A percentile compares a stretch with the other conserved stretches of the same genome.
These are phyloP conservation scores for Aspergillus oerlinghausenensis DNA, from an alignment of 2,329 filamentous ascomycete species.

Conservation along the genomic window DNA sequence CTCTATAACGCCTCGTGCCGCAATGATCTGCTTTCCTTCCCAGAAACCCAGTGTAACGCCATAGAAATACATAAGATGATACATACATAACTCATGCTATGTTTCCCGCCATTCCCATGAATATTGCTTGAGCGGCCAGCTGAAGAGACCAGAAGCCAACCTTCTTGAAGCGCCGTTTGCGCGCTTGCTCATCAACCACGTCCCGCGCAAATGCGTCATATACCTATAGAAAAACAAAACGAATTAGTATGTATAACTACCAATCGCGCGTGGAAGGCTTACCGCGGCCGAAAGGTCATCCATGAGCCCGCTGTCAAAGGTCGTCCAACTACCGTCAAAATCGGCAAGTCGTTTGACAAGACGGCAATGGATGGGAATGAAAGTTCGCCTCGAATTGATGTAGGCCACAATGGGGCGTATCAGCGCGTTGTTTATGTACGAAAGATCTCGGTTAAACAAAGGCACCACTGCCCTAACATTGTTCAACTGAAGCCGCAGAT, in stretches of 20 bases:
- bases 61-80: slow-evolving; percentile 1
- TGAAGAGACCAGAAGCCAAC: slow-evolving; percentile 95
- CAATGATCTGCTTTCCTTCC: neutral
- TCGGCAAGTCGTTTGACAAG: slow-evolving; percentile 85
- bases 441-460: slow-evolving; percentile 84
- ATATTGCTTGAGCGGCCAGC: slow-evolving; percentile 84
- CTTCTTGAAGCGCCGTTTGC: slow-evolving; percentile 84
- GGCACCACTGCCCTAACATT: slow-evolving; percentile 90
- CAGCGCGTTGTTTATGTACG: slow-evolving; percentile 92
- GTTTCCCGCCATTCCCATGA: slow-evolving; percentile 90
- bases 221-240: slow-evolving; percentile 46
- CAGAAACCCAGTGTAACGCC: neutral
- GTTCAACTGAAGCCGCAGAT: slow-evolving; percentile 90
- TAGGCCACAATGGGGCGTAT: slow-evolving; percentile 96
- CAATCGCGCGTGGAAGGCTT: slow-evolving; percentile 18
- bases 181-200: slow-evolving; percentile 82
- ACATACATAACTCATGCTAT: slow-evolving; percentile 44
- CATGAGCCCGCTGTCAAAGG: slow-evolving; percentile 90
- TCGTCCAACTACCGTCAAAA: slow-evolving; percentile 92
- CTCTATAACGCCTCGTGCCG: neutral
- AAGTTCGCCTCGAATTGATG: slow-evolving; percentile 91
- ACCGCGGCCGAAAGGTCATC: slow-evolving; percentile 85
- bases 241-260: slow-evolving; percentile 2
- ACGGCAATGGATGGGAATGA: slow-evolving; percentile 91
- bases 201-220: slow-evolving; percentile 92